These are phyloP conservation scores for Phytopythium boreale DNA, from an alignment of 352 stramenopile species.

Conservation along the genomic window DNA sequence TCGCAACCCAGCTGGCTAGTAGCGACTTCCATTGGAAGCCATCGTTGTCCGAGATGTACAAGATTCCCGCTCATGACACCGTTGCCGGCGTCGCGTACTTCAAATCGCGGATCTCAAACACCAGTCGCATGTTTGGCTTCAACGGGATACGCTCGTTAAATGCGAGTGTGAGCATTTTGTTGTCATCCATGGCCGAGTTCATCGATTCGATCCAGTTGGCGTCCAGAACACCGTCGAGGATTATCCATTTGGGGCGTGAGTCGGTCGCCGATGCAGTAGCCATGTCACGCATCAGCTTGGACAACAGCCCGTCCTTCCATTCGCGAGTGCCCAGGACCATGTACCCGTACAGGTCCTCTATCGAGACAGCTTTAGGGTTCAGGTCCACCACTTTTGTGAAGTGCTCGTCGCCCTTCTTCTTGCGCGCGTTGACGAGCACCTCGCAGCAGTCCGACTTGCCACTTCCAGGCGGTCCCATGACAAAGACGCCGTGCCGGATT, in stretches of 20 bases:
- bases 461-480: slow-evolving; percentile 92
- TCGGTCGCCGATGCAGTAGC: slow-evolving; percentile 62
- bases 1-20: slow-evolving; percentile 89
- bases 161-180: slow-evolving; percentile 87
- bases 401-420: slow-evolving; percentile 63
- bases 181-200: slow-evolving; percentile 91
- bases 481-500: slow-evolving; percentile 94
- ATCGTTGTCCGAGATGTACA: slow-evolving; percentile 92
- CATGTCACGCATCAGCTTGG: slow-evolving; percentile 93
- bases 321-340: slow-evolving; percentile 93
- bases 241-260: slow-evolving; percentile 90
- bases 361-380: slow-evolving; percentile 96
- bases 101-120: slow-evolving; percentile 96
- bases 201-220: slow-evolving; percentile 90
- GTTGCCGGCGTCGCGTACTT: slow-evolving; percentile 94
- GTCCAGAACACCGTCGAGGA: slow-evolving; percentile 91
- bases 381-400: slow-evolving; percentile 83
- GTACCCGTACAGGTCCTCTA: slow-evolving; percentile 95
- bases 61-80: slow-evolving; percentile 92
- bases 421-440: slow-evolving; percentile 83
- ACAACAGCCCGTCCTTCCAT: slow-evolving; percentile 95
- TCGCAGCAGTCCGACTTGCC: slow-evolving; percentile 94
- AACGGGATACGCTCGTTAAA: slow-evolving; percentile 96
- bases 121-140: slow-evolving; percentile 92
- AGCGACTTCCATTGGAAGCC: slow-evolving; percentile 92